These are phyloP conservation scores for Flaveria floridana DNA, from an alignment of 140 eudicot species.

Conservation along the genomic window DNA sequence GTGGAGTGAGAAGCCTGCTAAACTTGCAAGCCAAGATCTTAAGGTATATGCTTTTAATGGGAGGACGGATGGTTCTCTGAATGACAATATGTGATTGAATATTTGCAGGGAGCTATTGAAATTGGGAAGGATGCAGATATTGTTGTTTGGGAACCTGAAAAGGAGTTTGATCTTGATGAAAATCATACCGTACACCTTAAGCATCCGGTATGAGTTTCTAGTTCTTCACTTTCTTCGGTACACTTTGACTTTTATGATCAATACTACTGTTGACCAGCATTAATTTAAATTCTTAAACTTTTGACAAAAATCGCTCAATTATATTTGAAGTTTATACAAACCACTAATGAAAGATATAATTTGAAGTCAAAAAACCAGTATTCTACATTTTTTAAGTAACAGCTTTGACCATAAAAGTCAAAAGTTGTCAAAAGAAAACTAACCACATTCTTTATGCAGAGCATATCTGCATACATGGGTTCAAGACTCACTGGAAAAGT, in stretches of 20 bases:
- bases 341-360: neutral
- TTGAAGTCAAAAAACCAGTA: neutral
- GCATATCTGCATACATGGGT: conserved; percentile 94
- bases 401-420: conserved; percentile 20
- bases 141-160: conserved; percentile 89
- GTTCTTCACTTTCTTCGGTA: conserved; percentile 13
- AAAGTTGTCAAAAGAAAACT: neutral
- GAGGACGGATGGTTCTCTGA: neutral
- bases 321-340: neutral
- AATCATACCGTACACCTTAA: conserved; percentile 57
- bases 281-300: neutral
- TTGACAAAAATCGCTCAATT: neutral
- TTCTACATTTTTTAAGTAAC: neutral
- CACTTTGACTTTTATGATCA: conserved; percentile 17
- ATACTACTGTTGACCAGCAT: neutral
- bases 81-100: conserved; percentile 20
- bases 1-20: conserved; percentile 99
- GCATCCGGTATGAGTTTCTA: conserved; percentile 65
- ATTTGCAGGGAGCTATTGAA: conserved; percentile 72
- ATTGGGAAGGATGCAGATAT: conserved; percentile 77
- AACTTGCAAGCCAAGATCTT: conserved; percentile 73
- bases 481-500: conserved; percentile 75
- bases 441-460: conserved; percentile 43
- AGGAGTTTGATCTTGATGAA: conserved; percentile 67
- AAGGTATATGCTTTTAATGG: conserved; percentile 47